Conservation (phyloP, 768 basidiomycete genomes). For the Suillus variegatus region DNA sequence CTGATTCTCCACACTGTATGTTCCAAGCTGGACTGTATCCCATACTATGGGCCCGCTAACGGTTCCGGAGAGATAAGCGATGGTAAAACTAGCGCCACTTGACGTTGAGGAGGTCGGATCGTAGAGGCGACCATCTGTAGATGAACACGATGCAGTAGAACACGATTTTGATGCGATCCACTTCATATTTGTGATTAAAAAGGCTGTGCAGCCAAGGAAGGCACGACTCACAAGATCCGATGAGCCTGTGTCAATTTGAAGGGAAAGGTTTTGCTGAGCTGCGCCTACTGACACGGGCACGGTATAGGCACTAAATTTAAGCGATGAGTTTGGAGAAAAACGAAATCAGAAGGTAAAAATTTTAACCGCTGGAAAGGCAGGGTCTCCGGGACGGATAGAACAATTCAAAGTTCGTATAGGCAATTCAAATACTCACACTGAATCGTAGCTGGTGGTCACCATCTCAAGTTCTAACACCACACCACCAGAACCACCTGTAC, state of each 20-base stretch:
- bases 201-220: slow-evolving; percentile 5
- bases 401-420: not conserved
- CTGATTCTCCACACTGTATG: slow-evolving; percentile 63
- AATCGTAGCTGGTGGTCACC: slow-evolving; percentile 52
- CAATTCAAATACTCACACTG: slow-evolving; percentile 52
- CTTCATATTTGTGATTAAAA: slow-evolving; percentile 35
- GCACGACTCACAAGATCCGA: slow-evolving; percentile 65
- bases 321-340: slow-evolving; percentile 4
- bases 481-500: slow-evolving; percentile 52
- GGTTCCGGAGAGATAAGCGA: slow-evolving; percentile 60
- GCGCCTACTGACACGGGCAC: slow-evolving; percentile 58
- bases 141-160: slow-evolving; percentile 50
- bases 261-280: slow-evolving; percentile 48
- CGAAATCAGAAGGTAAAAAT: not conserved
- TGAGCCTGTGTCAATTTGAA: slow-evolving; percentile 83
- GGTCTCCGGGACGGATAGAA: not conserved
- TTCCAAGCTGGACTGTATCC: slow-evolving; percentile 65
- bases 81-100: slow-evolving; percentile 46
- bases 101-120: slow-evolving; percentile 49
- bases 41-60: slow-evolving; percentile 68
- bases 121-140: slow-evolving; percentile 51
- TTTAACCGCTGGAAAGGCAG: not conserved
- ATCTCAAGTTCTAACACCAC: slow-evolving; percentile 59
- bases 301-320: slow-evolving; percentile 58
- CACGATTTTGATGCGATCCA: slow-evolving; percentile 78